phyloP scores from a whole-genome alignment of 2,329 filamentous ascomycete species.

The Zarea fungicola region DNA sequence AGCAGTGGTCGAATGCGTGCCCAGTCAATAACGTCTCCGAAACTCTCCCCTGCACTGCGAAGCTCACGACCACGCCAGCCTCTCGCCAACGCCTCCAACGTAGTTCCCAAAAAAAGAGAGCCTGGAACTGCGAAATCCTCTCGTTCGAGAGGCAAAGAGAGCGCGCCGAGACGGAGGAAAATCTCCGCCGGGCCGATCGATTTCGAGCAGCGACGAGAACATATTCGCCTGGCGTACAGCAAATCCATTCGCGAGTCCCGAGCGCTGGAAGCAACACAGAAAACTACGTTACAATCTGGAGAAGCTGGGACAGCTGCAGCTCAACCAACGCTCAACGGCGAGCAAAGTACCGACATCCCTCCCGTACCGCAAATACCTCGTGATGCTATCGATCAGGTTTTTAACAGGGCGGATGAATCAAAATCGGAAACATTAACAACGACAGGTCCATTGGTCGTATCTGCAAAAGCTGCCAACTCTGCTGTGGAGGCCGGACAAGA shows the following conservation, averaged over 20 bases:
- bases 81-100: conserved; percentile 68
- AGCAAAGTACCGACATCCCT: not conserved
- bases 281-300: conserved; percentile 43
- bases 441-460: conserved; percentile 11
- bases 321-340: not conserved
- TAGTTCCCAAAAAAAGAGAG: conserved; percentile 62
- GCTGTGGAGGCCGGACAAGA: conserved; percentile 29
- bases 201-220: conserved; percentile 74
- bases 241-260: conserved; percentile 74
- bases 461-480: conserved; percentile 7
- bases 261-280: conserved; percentile 49
- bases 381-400: not conserved
- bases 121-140: conserved; percentile 51
- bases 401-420: conserved; percentile 1
- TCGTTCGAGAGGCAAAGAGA: conserved; percentile 26
- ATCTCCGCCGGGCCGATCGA: conserved; percentile 70
- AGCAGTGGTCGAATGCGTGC: conserved; percentile 62
- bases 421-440: not conserved
- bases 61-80: conserved; percentile 78
- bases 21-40: conserved; percentile 65
- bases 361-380: conserved; percentile 10
- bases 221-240: conserved; percentile 79
- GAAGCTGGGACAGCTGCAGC: conserved; percentile 28
- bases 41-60: conserved; percentile 71
- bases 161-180: conserved; percentile 39